Evolutionary conservation across 2,329 filamentous ascomycete genomes (phyloP).

Genomic region (Zalaria sp.): DNA sequence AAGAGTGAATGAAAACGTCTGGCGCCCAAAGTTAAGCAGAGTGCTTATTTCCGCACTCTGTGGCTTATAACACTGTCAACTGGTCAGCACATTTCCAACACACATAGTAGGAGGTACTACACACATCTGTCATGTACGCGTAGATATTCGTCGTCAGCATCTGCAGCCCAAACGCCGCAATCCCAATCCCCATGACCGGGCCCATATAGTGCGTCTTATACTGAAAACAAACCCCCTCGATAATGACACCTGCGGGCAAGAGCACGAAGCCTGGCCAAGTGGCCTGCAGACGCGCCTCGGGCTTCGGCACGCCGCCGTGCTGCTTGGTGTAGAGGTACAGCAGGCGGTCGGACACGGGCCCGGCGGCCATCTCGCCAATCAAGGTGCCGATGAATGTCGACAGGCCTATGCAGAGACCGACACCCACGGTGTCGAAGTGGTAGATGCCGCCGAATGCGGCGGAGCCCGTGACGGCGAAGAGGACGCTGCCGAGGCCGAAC

Average conservation of each 20-base stretch:
- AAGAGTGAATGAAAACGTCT: conserved; percentile 19
- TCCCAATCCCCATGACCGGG: conserved; percentile 22
- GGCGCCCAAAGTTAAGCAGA: conserved; percentile 19
- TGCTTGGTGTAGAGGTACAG: conserved; percentile 14
- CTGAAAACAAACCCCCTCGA: conserved; percentile 16
- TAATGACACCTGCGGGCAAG: conserved; percentile 15
- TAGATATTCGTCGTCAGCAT: conserved; percentile 22
- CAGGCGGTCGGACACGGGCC: conserved; percentile 14
- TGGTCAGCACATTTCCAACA: not conserved
- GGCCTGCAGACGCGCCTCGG: conserved; percentile 20
- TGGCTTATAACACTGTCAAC: conserved; percentile 19
- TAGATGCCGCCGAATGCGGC: conserved; percentile 11
- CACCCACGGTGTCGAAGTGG: conserved; percentile 11
- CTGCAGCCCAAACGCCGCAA: conserved; percentile 21
- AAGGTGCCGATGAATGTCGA: conserved; percentile 12
- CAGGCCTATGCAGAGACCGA: conserved; percentile 13
- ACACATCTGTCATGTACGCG: conserved; percentile 19
- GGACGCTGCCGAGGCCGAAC: conserved; percentile 13
- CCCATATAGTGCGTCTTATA: conserved; percentile 19
- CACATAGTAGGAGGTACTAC: not conserved
- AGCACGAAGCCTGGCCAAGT: conserved; percentile 14
- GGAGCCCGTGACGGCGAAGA: conserved; percentile 14
- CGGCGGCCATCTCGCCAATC: conserved; percentile 12
- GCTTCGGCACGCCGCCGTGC: conserved; percentile 13
- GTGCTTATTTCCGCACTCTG: conserved; percentile 21